A percentile compares a stretch with the other conserved stretches of the same genome.
Evolutionary conservation across 257 asterid genomes (phyloP).

Genomic region (Linaria vulgaris): DNA sequence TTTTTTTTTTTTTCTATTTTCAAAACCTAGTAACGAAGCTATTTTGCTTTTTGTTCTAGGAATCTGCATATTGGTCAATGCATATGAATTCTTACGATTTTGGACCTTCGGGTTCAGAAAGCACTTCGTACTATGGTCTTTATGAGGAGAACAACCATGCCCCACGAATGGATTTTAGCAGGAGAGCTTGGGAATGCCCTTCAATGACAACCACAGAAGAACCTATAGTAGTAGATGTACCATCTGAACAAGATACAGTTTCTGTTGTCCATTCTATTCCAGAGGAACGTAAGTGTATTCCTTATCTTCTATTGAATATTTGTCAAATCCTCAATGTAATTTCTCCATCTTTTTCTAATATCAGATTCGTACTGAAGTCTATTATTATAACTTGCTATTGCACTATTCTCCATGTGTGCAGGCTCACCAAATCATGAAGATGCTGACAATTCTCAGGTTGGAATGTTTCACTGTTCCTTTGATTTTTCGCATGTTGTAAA

Average conservation of each 20-base stretch:
- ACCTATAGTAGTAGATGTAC: conserved; percentile 40
- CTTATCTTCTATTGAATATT: conserved; percentile 11
- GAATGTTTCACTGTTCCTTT: conserved; percentile 13
- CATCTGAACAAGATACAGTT: conserved; percentile 49
- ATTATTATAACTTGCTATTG: conserved; percentile 14
- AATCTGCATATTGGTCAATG: conserved; percentile 73
- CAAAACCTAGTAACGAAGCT: conserved; percentile 1
- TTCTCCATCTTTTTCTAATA: not conserved
- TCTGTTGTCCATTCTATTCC: conserved; percentile 52
- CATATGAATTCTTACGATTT: conserved; percentile 67
- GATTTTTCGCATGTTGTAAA: not conserved
- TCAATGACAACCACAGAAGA: conserved; percentile 50
- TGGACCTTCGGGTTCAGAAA: conserved; percentile 56
- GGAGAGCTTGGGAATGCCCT: conserved; percentile 71
- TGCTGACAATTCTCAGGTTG: conserved; percentile 54
- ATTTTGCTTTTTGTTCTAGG: conserved; percentile 40
- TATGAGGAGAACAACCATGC: conserved; percentile 41
- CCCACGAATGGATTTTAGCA: conserved; percentile 49
- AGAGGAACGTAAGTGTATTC: conserved; percentile 63
- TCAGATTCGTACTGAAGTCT: not conserved
- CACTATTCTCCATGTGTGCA: conserved; percentile 32
- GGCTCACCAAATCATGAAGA: conserved; percentile 50
- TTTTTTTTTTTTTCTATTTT: conserved; percentile 1
- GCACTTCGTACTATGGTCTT: conserved; percentile 52
- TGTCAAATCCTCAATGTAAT: not conserved